Conservation (phyloP, 2,329 filamentous ascomycete species). For the Diaporthe batatas region DNA sequence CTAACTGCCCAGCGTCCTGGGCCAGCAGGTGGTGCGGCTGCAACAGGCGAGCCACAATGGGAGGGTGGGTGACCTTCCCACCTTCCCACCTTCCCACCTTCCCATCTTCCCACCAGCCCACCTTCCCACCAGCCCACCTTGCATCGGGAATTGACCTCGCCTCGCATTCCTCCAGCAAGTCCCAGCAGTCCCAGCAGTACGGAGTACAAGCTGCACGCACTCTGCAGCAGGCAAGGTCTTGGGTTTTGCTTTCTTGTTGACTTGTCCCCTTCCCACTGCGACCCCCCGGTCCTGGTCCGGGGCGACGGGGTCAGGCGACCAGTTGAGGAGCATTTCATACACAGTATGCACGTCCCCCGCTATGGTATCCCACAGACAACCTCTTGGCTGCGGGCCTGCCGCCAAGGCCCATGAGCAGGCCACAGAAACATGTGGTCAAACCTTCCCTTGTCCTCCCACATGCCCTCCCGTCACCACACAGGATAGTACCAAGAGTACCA, state of each 20-base stretch:
- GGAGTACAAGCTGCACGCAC: no score
- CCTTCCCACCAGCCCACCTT: no score
- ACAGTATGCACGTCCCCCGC: slow-evolving; percentile 32
- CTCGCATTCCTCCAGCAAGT: no score
- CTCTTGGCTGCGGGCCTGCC: slow-evolving; percentile 17
- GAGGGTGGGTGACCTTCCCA: no score
- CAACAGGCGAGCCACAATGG: no score
- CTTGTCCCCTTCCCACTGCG: background rate
- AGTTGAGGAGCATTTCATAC: slow-evolving; percentile 25
- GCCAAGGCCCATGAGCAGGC: slow-evolving; percentile 15
- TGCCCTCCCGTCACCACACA: background rate
- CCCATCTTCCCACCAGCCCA: no score
- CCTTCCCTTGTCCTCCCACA: slow-evolving; percentile 8
- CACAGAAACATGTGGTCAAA: slow-evolving; percentile 30
- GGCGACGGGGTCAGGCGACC: background rate
- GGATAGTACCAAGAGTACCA: no score
- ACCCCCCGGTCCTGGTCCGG: slow-evolving; percentile 19
- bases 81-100: no score
- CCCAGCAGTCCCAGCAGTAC: background rate
- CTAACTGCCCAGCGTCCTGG: no score
- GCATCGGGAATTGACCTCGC: background rate
- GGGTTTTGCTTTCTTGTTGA: background rate
- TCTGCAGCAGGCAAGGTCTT: no score
- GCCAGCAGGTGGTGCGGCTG: background rate
- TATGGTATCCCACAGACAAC: slow-evolving; percentile 18